Evolutionary conservation across 495 filamentous ascomycete species (phyloP).

Genomic region (Sordaria brevicollis): DNA sequence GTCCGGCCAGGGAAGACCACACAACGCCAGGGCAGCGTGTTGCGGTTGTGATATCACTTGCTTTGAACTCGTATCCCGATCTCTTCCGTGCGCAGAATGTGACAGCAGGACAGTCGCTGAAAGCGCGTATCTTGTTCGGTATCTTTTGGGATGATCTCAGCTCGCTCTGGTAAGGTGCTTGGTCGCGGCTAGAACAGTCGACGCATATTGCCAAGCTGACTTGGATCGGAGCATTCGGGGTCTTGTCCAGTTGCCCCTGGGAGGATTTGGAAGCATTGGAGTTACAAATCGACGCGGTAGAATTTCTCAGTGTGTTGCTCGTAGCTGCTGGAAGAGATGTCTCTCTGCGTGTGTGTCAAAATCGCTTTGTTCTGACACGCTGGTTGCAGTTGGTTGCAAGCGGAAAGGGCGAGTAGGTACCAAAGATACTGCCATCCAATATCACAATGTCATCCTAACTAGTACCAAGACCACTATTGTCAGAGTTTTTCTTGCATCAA

Average conservation of each 20-base stretch:
- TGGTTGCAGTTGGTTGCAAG: background rate
- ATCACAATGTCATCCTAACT: background rate
- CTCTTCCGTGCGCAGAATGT: background rate
- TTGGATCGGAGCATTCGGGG: background rate
- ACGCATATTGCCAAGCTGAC: background rate
- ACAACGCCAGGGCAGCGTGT: background rate
- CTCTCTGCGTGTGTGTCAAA: background rate
- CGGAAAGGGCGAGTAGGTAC: background rate
- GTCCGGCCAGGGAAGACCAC: background rate
- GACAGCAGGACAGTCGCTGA: background rate
- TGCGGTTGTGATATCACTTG: background rate
- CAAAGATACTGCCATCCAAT: background rate
- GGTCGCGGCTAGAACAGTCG: background rate
- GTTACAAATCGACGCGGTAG: background rate
- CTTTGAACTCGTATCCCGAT: background rate
- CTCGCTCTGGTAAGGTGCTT: background rate
- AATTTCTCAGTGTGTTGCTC: background rate
- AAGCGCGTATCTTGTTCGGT: background rate
- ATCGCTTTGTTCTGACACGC: background rate
- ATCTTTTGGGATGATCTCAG: background rate
- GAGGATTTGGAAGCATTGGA: background rate
- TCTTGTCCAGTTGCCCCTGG: background rate
- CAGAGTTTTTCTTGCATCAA: background rate
- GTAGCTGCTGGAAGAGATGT: background rate
- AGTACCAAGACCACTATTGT: background rate